A percentile compares a stretch with the other conserved stretches of the same genome.
Evolutionary conservation across 1,139 yeast species (phyloP).

Genomic region (Meyerozyma guilliermondii): DNA sequence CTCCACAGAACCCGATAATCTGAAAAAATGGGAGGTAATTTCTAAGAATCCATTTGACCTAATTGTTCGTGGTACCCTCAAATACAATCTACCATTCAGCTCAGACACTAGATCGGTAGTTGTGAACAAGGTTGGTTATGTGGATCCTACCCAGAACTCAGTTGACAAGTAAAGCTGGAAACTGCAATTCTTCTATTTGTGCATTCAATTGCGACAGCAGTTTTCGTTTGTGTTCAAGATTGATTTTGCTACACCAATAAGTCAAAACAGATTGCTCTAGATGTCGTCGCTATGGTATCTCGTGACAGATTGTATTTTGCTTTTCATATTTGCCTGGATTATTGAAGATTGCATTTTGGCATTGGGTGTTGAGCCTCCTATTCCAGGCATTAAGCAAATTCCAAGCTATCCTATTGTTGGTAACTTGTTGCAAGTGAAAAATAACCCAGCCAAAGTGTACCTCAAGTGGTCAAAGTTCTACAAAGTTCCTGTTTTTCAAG

Average conservation of each 20-base stretch:
- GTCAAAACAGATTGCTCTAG: neutral
- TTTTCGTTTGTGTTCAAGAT: neutral
- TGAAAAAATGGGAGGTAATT: constrained; percentile 68
- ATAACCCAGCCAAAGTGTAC: constrained; percentile 50
- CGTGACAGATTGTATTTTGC: neutral
- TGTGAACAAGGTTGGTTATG: constrained; percentile 53
- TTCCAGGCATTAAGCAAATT: constrained; percentile 34
- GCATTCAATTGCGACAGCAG: neutral
- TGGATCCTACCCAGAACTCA: constrained; percentile 43
- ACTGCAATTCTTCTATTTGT: neutral
- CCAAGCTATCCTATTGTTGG: constrained; percentile 54
- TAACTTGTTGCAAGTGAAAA: constrained; percentile 40
- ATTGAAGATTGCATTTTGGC: neutral
- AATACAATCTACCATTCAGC: constrained; percentile 69
- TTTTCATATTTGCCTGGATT: neutral
- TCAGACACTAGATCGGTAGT: constrained; percentile 52
- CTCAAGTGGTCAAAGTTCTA: constrained; percentile 41
- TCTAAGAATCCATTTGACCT: constrained; percentile 82
- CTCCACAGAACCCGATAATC: constrained; percentile 32
- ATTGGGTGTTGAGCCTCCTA: constrained; percentile 9
- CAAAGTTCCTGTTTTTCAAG: constrained; percentile 50
- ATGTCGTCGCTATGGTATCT: neutral
- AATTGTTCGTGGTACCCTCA: constrained; percentile 76
- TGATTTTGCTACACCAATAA: no score
- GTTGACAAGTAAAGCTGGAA: no score